A percentile compares a stretch with the other conserved stretches of the same genome.
phyloP scores from a whole-genome alignment of 805 yeast genomes.

The Candida boleticola region DNA sequence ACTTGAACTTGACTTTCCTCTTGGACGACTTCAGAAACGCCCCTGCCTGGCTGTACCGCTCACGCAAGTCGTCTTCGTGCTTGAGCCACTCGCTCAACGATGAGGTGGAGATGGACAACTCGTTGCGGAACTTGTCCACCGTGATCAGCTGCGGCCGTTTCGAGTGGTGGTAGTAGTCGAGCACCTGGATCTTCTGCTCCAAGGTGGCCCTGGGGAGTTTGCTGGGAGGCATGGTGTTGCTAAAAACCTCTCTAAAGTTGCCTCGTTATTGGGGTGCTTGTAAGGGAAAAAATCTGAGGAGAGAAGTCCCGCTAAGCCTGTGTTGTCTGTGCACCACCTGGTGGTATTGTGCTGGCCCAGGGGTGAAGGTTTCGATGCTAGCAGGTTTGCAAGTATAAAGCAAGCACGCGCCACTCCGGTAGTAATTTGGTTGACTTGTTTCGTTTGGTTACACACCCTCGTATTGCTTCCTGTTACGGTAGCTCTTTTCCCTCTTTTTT shows the following conservation, averaged over 20 bases:
- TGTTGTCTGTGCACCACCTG: too few species aligned
- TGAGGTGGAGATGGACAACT: constrained; percentile 56
- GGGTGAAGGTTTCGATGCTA: too few species aligned
- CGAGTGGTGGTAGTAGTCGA: constrained; percentile 48
- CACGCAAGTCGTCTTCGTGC: constrained; percentile 49
- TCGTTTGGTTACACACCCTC: too few species aligned
- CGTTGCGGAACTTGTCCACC: constrained; percentile 50
- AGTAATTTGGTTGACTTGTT: too few species aligned
- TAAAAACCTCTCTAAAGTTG: neutral
- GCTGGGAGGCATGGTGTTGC: constrained; percentile 12
- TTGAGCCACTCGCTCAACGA: constrained; percentile 63
- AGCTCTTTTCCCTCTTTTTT: neutral
- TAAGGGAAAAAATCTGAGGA: too few species aligned
- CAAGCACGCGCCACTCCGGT: too few species aligned
- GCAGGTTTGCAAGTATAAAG: too few species aligned
- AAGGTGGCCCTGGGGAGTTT: constrained; percentile 51
- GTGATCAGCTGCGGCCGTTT: constrained; percentile 57
- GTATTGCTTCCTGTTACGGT: too few species aligned
- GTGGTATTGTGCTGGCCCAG: too few species aligned
- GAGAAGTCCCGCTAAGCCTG: too few species aligned
- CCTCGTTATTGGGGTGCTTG: too few species aligned
- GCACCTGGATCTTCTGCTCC: constrained; percentile 56
- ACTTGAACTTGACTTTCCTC: constrained; percentile 51
- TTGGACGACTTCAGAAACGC: constrained; percentile 33
- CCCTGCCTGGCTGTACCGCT: constrained; percentile 37